Conservation (phyloP, 345 rosid species). For the Rhodomyrtus tomentosa region DNA sequence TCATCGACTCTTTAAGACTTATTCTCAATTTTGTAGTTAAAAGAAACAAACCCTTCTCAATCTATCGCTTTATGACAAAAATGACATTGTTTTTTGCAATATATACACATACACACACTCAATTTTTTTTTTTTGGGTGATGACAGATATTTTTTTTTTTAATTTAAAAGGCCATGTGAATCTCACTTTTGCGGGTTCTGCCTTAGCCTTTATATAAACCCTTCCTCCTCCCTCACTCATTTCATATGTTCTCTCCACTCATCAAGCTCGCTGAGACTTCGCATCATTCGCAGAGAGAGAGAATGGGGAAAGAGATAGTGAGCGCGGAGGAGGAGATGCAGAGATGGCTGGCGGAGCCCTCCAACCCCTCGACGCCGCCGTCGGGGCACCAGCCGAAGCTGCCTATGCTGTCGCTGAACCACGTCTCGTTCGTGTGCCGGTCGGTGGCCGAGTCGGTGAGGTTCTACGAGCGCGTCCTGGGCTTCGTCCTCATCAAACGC, state of each 20-base stretch:
- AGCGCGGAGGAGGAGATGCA: constrained; percentile 17
- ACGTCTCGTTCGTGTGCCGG: constrained; percentile 35
- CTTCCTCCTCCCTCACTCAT: not conserved
- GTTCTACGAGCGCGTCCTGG: constrained; percentile 37
- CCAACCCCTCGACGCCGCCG: not conserved
- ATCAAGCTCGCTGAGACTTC: not conserved
- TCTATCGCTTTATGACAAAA: not conserved
- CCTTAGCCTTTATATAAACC: not conserved
- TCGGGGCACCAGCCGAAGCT: not conserved
- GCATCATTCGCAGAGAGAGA: not conserved
- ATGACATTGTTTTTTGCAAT: too few species aligned
- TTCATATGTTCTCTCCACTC: not conserved
- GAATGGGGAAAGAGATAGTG: constrained; percentile 14
- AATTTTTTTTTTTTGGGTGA: not conserved
- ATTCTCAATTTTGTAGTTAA: not conserved
- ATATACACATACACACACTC: too few species aligned
- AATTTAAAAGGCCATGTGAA: too few species aligned
- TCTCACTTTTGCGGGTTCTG: too few species aligned
- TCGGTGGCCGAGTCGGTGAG: constrained; percentile 16
- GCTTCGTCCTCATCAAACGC: constrained; percentile 36
- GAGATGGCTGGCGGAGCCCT: not conserved
- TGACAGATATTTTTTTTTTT: not conserved
- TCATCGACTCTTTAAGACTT: not conserved
- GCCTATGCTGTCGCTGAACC: constrained; percentile 28
- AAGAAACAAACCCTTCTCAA: not conserved